Base-by-base conservation (phyloP, 306 rosid species). In the Acacia confusa region DNA sequence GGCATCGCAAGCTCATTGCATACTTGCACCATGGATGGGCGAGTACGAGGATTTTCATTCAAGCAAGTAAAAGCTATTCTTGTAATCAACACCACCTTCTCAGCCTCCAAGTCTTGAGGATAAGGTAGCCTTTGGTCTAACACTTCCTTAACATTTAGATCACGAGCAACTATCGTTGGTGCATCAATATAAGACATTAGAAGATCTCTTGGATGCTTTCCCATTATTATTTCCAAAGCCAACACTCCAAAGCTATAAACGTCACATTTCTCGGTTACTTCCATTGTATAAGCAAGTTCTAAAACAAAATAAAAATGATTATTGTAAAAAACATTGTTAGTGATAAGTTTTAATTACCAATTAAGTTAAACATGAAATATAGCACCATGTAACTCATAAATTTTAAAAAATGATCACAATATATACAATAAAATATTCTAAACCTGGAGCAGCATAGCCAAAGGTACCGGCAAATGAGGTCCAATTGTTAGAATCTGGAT, bases 211-310 rank as follows among this genome's bases (percentile, higher is more conserved):
- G 87, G 84, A 63, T 80, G 84, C 9, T 70, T 70, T 63, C 84
- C 87, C 84, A 84, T 75, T 0, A 84, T 16, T 32, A 84, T 84
- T 70, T 84, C 87, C 82, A 84, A 19, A 55, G 13, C 27, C 24
- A 55, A n/a, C 61, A 55, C 27, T 20, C 61, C 27, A 55, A 55
- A 55, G n/a, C 82, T 70, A 43, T 55, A 79, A 0, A 79, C 70
- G 11, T 57, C 82, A 25, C 57, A 70, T 43, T 53, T 69, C 44
- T 79, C 71, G 1, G 44, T 24, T 58, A 79, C 76, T 70, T 70
- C 32, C 82, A 69, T 69, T n/a, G 55, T 78, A 19, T 78, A 70
- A 28, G 68, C 81, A 67, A 78, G 75, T 45, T 78, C 81, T 78
- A 13, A 17, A 32, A 34, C 6, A 10, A 65, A 78, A 47, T 44